Evolutionary conservation across 2,329 filamentous ascomycete genomes (phyloP).

Genomic region (Fusarium nodosum): DNA sequence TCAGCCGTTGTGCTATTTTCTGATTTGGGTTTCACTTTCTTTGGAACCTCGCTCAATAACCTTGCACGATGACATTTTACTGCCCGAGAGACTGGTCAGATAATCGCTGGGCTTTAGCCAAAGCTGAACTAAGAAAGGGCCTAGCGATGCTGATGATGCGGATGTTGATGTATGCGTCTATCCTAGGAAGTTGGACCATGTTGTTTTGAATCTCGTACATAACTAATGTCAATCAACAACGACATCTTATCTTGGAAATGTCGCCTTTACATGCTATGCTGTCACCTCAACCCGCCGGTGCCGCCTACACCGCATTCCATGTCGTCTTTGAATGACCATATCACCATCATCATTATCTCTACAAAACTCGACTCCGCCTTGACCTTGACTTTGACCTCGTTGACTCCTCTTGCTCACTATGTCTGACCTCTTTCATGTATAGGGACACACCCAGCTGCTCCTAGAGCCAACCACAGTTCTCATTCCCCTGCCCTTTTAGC

Average conservation of each 20-base stretch:
- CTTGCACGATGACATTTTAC: slow-evolving; percentile 40
- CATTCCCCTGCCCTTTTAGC: slow-evolving; percentile 36
- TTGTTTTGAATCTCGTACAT: slow-evolving; percentile 1
- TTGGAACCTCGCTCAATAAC: slow-evolving; percentile 29
- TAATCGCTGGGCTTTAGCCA: slow-evolving; percentile 18
- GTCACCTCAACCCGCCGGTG: slow-evolving; percentile 17
- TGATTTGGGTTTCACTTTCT: slow-evolving; percentile 39
- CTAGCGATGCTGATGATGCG: slow-evolving; percentile 39
- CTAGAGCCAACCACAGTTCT: slow-evolving; percentile 33
- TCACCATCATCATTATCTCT: slow-evolving; percentile 24
- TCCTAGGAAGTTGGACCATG: slow-evolving; percentile 12
- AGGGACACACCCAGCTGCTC: slow-evolving; percentile 24
- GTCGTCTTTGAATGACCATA: slow-evolving; percentile 6
- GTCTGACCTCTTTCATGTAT: slow-evolving; percentile 30
- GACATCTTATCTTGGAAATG: slow-evolving; percentile 22
- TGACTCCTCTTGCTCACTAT: slow-evolving; percentile 26
- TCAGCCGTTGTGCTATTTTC: slow-evolving; percentile 34
- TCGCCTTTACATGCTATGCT: slow-evolving; percentile 5
- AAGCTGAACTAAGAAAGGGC: slow-evolving; percentile 30
- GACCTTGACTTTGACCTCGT: neutral
- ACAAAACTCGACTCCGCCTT: slow-evolving; percentile 27
- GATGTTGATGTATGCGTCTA: slow-evolving; percentile 15
- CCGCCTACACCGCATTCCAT: slow-evolving; percentile 25
- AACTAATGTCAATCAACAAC: slow-evolving; percentile 16
- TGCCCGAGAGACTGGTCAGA: slow-evolving; percentile 20